Base-by-base conservation (phyloP, 768 basidiomycete genomes). In the Lyophyllum semitale region DNA sequence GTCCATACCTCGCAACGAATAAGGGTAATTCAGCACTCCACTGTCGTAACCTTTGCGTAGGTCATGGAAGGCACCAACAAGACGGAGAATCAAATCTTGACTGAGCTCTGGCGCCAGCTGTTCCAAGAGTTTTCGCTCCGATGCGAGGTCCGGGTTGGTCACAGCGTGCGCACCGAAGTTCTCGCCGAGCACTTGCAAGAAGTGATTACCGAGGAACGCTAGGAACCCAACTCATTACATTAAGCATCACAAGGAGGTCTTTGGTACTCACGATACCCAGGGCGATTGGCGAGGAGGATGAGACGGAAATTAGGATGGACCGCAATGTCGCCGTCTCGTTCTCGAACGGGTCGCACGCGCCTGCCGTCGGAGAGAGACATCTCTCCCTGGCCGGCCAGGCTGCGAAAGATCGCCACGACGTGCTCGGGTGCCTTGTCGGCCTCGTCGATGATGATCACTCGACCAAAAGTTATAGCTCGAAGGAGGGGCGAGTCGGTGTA, bases 151-250 rank as follows among this genome's bases (percentile, higher is more conserved):
- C 0, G 86, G 86, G 62, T 88, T 88, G 18, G 81, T 79, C 23
- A 88, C 80, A 1, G 85, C 79, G 67, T 87, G 85, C 23, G 80
- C 75, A 58, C 84, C 84, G 66, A 88, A 87, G 62, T 82, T 84
- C 66, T 88, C 86, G 2, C 86, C 86, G 2, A 87, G 75, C 13
- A 88, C 86, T 60, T 88, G 85, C 20, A 87, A 68, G 72, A 88
- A 88, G 64, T 88, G 85, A 57, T 88, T 88, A 1, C 85, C 85
- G 22, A 88, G 73, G 78, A 88, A 88, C 1, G 86, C 86, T 88
- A 49, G 13, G n/a, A 41, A 49, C 50, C 27, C n/a, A 59, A 46
- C 23, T 18, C 23, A 22, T 38, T 27, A 51, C 35, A 8, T 12
- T 32, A 49, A 32, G 30, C 25, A 20, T 17, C 18, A 27, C 30